These are phyloP conservation scores for Amesomyces nigricolor DNA, from an alignment of 2,329 filamentous ascomycete species.

Conservation along the genomic window DNA sequence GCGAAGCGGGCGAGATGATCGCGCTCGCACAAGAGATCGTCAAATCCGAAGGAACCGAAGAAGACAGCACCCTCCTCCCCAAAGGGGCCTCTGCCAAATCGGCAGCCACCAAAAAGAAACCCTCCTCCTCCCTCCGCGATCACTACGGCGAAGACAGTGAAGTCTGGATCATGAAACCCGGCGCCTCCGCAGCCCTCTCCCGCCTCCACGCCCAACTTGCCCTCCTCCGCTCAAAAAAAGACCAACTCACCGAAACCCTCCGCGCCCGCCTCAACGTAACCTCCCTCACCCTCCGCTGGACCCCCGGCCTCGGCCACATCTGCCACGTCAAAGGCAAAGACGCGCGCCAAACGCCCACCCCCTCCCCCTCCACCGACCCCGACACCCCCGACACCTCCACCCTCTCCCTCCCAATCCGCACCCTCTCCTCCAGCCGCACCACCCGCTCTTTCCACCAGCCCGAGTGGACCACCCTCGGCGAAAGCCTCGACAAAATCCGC, in stretches of 20 bases:
- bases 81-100: conserved; percentile 38
- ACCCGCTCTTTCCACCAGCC: conserved; percentile 80
- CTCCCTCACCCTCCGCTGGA: conserved; percentile 77
- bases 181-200: conserved; percentile 60
- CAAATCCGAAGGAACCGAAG: conserved; percentile 57
- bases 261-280: conserved; percentile 55
- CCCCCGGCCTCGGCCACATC: conserved; percentile 79
- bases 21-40: conserved; percentile 69
- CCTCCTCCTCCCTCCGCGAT: conserved; percentile 43
- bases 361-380: neutral
- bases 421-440: conserved; percentile 72
- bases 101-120: conserved; percentile 40
- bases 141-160: conserved; percentile 56
- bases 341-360: conserved; percentile 34
- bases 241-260: conserved; percentile 53
- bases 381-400: conserved; percentile 12
- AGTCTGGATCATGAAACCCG: conserved; percentile 60
- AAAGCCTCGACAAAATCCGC: conserved; percentile 70
- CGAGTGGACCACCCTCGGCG: conserved; percentile 78
- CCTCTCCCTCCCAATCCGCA: conserved; percentile 34
- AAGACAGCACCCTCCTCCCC: conserved; percentile 49
- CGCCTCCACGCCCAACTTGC: conserved; percentile 64
- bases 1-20: conserved; percentile 63
- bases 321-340: conserved; percentile 86
- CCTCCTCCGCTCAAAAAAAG: conserved; percentile 54